Conservation (phyloP, 2,329 filamentous ascomycete genomes). For the Corynespora cassiicola region DNA sequence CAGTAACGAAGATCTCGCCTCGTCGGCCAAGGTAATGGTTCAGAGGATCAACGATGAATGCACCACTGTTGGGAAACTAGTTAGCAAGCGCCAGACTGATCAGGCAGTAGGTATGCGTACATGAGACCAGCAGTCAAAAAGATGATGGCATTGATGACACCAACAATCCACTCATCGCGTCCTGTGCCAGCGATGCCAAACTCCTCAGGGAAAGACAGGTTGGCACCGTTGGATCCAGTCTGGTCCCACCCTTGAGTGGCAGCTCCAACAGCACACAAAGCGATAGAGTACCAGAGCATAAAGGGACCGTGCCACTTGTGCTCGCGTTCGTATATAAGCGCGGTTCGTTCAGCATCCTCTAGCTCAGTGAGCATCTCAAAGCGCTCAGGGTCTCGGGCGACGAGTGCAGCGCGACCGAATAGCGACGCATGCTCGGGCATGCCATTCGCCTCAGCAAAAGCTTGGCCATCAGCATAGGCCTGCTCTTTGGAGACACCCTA, state of each 20-base stretch:
- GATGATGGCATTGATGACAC: slow-evolving; percentile 45
- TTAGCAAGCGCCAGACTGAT: slow-evolving; percentile 6
- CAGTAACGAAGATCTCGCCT: slow-evolving; percentile 47
- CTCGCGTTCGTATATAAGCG: slow-evolving; percentile 66
- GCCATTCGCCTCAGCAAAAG: slow-evolving; percentile 67
- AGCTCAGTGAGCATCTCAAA: slow-evolving; percentile 70
- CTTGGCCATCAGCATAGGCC: slow-evolving; percentile 62
- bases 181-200: slow-evolving; percentile 56
- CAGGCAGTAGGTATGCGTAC: slow-evolving; percentile 24
- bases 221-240: slow-evolving; percentile 62
- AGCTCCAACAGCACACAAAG: slow-evolving; percentile 72
- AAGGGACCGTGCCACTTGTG: slow-evolving; percentile 69
- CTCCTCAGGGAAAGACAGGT: slow-evolving; percentile 64
- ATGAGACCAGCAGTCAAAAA: slow-evolving; percentile 49
- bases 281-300: slow-evolving; percentile 70
- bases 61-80: slow-evolving; percentile 20
- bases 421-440: slow-evolving; percentile 65
- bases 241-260: slow-evolving; percentile 74
- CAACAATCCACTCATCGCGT: slow-evolving; percentile 37
- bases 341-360: slow-evolving; percentile 64
- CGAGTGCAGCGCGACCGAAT: slow-evolving; percentile 74
- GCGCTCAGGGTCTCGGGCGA: slow-evolving; percentile 72
- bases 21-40: slow-evolving; percentile 46
- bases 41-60: slow-evolving; percentile 43
- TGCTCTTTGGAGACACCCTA: slow-evolving; percentile 57